phyloP scores from a whole-genome alignment of 2,329 filamentous ascomycete genomes.

The Colletotrichum liaoningense region DNA sequence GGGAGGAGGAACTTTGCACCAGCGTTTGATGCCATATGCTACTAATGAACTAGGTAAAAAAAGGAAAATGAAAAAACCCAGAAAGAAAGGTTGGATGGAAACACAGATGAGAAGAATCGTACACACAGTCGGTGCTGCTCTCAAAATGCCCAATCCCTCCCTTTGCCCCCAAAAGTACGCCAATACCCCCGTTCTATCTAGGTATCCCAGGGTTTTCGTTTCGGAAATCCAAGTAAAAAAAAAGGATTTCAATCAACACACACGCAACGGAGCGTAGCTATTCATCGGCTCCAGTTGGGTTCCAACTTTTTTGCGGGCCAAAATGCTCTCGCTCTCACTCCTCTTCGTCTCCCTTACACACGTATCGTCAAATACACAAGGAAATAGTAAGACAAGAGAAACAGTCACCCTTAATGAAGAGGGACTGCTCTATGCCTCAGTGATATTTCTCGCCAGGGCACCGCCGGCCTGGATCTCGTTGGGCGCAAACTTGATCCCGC shows the following conservation, averaged over 20 bases:
- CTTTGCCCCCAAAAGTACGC: slow-evolving; percentile 9
- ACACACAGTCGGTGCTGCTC: slow-evolving; percentile 24
- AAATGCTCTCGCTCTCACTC: not conserved
- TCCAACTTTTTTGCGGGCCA: not conserved
- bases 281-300: not conserved
- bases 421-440: slow-evolving; percentile 4
- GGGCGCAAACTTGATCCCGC: slow-evolving; percentile 27
- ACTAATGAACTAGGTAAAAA: not conserved
- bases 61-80: not conserved
- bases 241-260: too few relatives aligned
- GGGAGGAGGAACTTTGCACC: not conserved
- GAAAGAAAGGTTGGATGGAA: not conserved
- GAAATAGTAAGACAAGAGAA: not conserved
- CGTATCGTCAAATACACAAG: not conserved
- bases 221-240: not conserved
- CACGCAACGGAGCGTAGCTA: not conserved
- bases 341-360: not conserved
- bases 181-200: slow-evolving; percentile 33
- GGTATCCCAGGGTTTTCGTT: slow-evolving; percentile 5
- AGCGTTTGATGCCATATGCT: slow-evolving; percentile 19
- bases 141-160: slow-evolving; percentile 5
- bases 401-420: not conserved
- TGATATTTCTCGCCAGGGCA: slow-evolving; percentile 24
- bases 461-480: slow-evolving; percentile 27
- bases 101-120: slow-evolving; percentile 22